Conservation (phyloP, 2,329 filamentous ascomycete species). For the Capronia epimyces region DNA sequence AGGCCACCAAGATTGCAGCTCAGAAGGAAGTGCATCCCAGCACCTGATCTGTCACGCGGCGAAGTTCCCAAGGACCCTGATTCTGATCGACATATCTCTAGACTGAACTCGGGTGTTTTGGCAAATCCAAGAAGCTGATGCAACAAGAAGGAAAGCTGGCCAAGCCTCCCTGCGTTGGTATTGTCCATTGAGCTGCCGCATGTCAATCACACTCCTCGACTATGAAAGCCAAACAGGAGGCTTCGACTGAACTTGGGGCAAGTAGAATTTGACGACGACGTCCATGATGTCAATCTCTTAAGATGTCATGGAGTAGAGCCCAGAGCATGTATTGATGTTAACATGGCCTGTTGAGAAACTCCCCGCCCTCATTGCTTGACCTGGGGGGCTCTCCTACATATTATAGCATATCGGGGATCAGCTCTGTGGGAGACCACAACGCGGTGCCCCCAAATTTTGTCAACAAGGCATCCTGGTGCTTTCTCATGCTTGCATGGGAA, state of each 20-base stretch:
- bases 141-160: conserved; percentile 31
- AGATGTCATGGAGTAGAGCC: conserved; percentile 49
- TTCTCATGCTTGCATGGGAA: conserved; percentile 46
- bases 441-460: conserved; percentile 33
- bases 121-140: conserved; percentile 32
- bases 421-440: conserved; percentile 41
- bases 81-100: conserved; percentile 33
- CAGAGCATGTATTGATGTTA: not conserved
- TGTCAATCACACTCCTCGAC: conserved; percentile 35
- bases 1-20: conserved; percentile 10
- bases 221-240: conserved; percentile 50
- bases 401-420: conserved; percentile 42
- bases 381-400: not conserved
- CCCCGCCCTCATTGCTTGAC: not conserved
- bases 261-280: conserved; percentile 46
- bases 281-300: conserved; percentile 37
- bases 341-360: not conserved
- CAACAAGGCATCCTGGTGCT: conserved; percentile 56
- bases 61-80: conserved; percentile 4
- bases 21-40: conserved; percentile 6
- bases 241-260: conserved; percentile 47
- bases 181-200: conserved; percentile 40
- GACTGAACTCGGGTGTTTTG: conserved; percentile 22
- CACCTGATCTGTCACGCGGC: conserved; percentile 3
- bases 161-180: conserved; percentile 33